Base-by-base conservation (phyloP, 148 eudicot species). In the Fallopia convolvulus region DNA sequence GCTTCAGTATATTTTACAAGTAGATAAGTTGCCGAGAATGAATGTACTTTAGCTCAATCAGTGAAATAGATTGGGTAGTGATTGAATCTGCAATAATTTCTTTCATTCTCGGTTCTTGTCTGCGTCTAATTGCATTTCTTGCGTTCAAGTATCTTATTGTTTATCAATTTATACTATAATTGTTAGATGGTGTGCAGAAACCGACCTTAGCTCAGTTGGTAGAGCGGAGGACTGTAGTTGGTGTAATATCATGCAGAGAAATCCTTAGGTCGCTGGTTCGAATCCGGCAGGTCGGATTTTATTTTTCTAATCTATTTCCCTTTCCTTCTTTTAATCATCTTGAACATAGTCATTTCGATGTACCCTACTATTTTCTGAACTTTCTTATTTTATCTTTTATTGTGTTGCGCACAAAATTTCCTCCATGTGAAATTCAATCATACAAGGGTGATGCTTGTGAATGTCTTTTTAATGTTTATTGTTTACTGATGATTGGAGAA, bases 241-340 rank as follows among this genome's bases (percentile, higher is more conserved):
- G 14, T 49, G 2, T 3, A 36, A 36, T 2, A 63, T 63, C 70
- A 12, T 26, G 70, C 70, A 65, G 70, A 30, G 40, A 65, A 55
- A 90, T 90, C 93, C 93, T 88, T 90, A 90, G 93, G 93, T 88
- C 91, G 86, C 91, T 90, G 91, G 93, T 88, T 88, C 89, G 87
- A 90, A 86, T 90, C 91, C 91, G 91, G 89, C 87, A 88, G 91
- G 93, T 84, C 93, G 89, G 93, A 88, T 33, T 14, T 72, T 80
- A 20, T 32, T 65, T 13, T 65, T 65, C 66, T 58, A 4, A 15
- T 58, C 32, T 20, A 58, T 58, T 58, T 21, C 26, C 65, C 12
- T 58, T 58, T 58, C 21, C 17, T 12, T 36, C 4, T 36, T 11
- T 12, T 48, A 9, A 8, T 48, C 52, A 2, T 48, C 14, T 36